Evolutionary conservation across 192 early-diverging fungal species (phyloP).

Genomic region (Podila epicladia): DNA sequence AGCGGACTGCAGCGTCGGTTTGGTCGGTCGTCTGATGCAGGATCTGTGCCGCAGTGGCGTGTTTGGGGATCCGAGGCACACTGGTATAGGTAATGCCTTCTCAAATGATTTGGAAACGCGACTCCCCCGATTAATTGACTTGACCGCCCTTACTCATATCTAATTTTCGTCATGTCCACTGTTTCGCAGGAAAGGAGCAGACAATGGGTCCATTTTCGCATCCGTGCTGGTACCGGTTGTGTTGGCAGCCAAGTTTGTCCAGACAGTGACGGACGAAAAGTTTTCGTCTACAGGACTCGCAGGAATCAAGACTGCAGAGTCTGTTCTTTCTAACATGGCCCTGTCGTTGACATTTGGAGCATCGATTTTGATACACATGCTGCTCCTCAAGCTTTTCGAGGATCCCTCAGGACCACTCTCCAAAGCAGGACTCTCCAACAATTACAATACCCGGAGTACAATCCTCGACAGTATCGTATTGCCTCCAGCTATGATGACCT

Average conservation of each 20-base stretch:
- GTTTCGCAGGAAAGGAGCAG: slow-evolving; percentile 56
- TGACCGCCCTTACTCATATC: no score
- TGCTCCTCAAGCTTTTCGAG: slow-evolving; percentile 36
- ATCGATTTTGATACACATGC: slow-evolving; percentile 31
- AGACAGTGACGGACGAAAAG: slow-evolving; percentile 47
- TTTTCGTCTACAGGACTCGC: slow-evolving; percentile 26
- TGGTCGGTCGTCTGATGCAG: slow-evolving; percentile 19
- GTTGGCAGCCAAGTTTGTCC: slow-evolving; percentile 58
- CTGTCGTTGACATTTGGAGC: slow-evolving; percentile 32
- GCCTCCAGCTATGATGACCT: slow-evolving; percentile 19
- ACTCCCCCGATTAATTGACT: no score
- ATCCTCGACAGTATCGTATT: slow-evolving; percentile 27
- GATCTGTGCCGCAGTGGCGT: slow-evolving; percentile 42
- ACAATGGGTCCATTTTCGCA: slow-evolving; percentile 66
- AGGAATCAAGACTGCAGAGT: slow-evolving; percentile 36
- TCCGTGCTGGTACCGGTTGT: slow-evolving; percentile 63
- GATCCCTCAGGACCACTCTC: slow-evolving; percentile 14
- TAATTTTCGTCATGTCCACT: no score
- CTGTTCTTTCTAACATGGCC: slow-evolving; percentile 32
- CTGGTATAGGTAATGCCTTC: slow-evolving; percentile 39
- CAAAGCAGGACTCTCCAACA: neutral
- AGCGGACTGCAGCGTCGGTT: slow-evolving; percentile 26
- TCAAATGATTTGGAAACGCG: neutral
- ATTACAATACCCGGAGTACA: slow-evolving; percentile 2
- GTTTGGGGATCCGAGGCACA: slow-evolving; percentile 48